phyloP scores from a whole-genome alignment of 2,329 filamentous ascomycete genomes.

The Diaporthe vexans region DNA sequence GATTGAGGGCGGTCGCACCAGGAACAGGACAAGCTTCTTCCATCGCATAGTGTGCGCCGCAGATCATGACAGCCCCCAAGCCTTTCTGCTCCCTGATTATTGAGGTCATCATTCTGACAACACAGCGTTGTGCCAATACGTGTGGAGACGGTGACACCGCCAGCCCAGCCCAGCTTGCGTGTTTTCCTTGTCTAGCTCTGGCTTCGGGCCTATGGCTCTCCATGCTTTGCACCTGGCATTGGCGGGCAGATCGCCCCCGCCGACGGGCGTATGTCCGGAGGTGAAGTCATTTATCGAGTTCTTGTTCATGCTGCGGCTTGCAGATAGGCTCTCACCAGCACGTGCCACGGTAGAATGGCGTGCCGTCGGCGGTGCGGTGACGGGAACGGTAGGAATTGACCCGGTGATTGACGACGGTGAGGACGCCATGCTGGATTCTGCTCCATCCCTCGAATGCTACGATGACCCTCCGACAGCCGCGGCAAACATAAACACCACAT shows the following conservation, averaged over 20 bases:
- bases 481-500: neutral
- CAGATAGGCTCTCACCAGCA: constrained; percentile 20
- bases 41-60: constrained; percentile 21
- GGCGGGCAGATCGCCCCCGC: neutral
- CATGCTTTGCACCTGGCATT: neutral
- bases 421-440: constrained; percentile 14
- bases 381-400: neutral
- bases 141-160: constrained; percentile 19
- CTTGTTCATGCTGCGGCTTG: neutral
- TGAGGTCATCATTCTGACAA: constrained; percentile 33
- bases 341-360: constrained; percentile 11
- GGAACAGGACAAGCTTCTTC: constrained; percentile 28
- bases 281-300: constrained; percentile 9
- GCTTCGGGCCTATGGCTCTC: neutral
- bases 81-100: constrained; percentile 3
- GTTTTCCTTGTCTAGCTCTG: neutral
- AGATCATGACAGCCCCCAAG: constrained; percentile 15
- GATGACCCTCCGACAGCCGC: neutral
- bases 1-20: constrained; percentile 16
- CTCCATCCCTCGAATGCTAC: constrained; percentile 13
- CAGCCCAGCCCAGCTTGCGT: constrained; percentile 25
- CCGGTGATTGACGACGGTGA: neutral
- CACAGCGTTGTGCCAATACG: constrained; percentile 6
- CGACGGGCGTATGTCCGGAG: neutral
- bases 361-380: constrained; percentile 24